Percentiles rank a stretch among this genome's conserved stretches.
Conservation (phyloP, 768 basidiomycete species). For the Amanita inopinata region DNA sequence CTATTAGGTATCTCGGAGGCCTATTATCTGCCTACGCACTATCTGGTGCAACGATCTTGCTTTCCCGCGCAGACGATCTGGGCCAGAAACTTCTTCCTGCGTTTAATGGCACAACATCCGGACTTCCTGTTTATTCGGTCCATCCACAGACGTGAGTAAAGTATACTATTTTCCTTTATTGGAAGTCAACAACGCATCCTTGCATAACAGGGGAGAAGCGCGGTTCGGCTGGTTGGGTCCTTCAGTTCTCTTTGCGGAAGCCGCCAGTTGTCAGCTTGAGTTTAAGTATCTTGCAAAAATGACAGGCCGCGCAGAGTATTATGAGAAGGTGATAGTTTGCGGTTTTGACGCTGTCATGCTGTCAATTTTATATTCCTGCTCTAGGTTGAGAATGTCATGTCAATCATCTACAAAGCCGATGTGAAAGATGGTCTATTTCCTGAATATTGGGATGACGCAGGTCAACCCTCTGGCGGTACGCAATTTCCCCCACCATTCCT, state of each 20-base stretch:
- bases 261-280: slow-evolving; percentile 56
- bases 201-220: slow-evolving; percentile 20
- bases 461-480: slow-evolving; percentile 19
- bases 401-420: slow-evolving; percentile 24
- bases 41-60: slow-evolving; percentile 47
- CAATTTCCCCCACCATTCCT: too few species aligned
- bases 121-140: slow-evolving; percentile 55
- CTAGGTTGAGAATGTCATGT: slow-evolving; percentile 28
- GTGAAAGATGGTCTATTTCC: slow-evolving; percentile 25
- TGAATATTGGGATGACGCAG: slow-evolving; percentile 21
- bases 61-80: slow-evolving; percentile 59
- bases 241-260: slow-evolving; percentile 27
- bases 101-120: slow-evolving; percentile 48
- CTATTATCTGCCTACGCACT: slow-evolving; percentile 71
- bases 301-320: slow-evolving; percentile 50
- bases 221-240: slow-evolving; percentile 21
- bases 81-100: slow-evolving; percentile 52
- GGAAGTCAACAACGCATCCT: not conserved
- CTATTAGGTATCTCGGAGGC: slow-evolving; percentile 71
- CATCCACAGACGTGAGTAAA: slow-evolving; percentile 39
- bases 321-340: slow-evolving; percentile 24
- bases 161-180: slow-evolving; percentile 1
- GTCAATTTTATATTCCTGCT: not conserved
- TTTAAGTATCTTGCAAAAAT: slow-evolving; percentile 66
- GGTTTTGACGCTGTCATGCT: too few species aligned